Evolutionary conservation across 225 moss, liverwort and hornwort species (phyloP).

Genomic region (Pseudoscleropodium purum): DNA sequence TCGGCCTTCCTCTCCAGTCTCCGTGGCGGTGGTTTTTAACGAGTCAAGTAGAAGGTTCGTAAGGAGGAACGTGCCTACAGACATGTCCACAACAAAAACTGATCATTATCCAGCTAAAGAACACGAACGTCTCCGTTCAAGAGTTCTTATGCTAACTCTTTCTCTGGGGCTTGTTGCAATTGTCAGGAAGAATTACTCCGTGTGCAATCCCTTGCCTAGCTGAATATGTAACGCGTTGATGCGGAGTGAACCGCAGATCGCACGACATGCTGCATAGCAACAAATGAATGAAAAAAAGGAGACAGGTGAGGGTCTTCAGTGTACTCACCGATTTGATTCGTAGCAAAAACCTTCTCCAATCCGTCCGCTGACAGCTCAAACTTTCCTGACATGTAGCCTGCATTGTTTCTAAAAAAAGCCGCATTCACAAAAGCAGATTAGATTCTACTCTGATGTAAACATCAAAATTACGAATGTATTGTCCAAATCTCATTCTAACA

Average conservation of each 20-base stretch:
- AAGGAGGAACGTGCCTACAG: conserved; percentile 41
- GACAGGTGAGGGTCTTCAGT: background rate
- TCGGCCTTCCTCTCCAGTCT: conserved; percentile 40
- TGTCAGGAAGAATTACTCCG: background rate
- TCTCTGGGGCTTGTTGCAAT: background rate
- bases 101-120: background rate
- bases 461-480: background rate
- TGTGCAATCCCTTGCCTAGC: background rate
- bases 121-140: background rate
- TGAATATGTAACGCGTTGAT: background rate
- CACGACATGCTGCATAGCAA: background rate
- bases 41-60: conserved; percentile 43
- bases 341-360: conserved; percentile 55
- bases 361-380: conserved; percentile 37
- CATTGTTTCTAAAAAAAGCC: conserved; percentile 34
- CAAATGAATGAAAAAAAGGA: background rate
- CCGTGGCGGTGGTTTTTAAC: conserved; percentile 31
- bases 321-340: conserved; percentile 50
- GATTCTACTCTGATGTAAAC: background rate
- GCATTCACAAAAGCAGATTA: background rate
- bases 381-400: conserved; percentile 46
- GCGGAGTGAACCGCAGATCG: background rate
- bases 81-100: background rate
- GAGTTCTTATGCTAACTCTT: background rate
- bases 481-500: background rate